Conservation (phyloP, 352 stramenopile genomes). For the Pythium sukuiense region DNA sequence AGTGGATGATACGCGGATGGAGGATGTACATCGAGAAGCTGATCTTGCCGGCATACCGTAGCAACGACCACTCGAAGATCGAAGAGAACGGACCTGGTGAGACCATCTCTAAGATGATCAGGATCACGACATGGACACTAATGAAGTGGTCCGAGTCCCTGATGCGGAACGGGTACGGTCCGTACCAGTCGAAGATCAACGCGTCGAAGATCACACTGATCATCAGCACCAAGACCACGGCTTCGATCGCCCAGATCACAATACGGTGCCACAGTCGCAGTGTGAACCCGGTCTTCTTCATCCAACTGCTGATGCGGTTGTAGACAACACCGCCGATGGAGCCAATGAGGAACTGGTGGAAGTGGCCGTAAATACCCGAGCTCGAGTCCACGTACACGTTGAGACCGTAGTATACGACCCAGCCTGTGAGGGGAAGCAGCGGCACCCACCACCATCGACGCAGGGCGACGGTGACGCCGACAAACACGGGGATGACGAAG, state of each 20-base stretch:
- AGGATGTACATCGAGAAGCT: slow-evolving; percentile 8
- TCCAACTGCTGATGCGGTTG: background rate
- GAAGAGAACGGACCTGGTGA: background rate
- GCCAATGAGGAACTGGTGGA: background rate
- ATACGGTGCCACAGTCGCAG: background rate
- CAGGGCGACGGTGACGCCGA: background rate
- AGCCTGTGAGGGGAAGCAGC: background rate
- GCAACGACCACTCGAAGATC: slow-evolving; percentile 7
- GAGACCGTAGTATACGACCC: background rate
- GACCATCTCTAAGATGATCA: slow-evolving; percentile 4
- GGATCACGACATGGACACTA: background rate
- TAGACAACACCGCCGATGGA: background rate
- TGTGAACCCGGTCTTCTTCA: background rate
- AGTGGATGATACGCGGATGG: slow-evolving; percentile 7
- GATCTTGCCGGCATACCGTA: slow-evolving; percentile 5
- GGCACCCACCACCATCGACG: background rate
- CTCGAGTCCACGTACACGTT: background rate
- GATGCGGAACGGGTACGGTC: slow-evolving; percentile 1
- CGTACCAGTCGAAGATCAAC: background rate
- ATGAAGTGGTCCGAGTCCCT: slow-evolving; percentile 1
- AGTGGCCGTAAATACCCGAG: background rate
- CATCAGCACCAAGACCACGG: background rate
- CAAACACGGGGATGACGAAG: background rate
- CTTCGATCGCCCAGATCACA: background rate
- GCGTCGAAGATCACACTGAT: background rate